Evolutionary conservation across 23 red algal species (phyloP), one percentile per base, ranked within the genome.

Genomic region (Gracilariopsis chorda): DNA sequence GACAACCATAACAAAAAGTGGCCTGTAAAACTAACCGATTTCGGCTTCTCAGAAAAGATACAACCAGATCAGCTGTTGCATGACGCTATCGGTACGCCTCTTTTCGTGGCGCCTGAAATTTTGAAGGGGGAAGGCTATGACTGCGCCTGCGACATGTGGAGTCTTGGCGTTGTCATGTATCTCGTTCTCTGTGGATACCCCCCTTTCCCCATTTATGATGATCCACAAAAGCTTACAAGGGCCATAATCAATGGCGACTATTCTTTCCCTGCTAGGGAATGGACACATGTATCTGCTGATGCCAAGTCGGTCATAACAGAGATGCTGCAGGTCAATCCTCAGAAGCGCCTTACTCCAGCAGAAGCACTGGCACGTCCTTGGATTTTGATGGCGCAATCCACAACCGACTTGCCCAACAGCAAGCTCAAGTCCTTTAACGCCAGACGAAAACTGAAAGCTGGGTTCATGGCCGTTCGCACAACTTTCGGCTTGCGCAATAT

Each of bases 101-200:
- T 91, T 34, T 97, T 94, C 68, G 92, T 93, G 52, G 95, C 95
- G 9, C 95, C 95, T 13, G 95, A 97, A 65, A 92, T 97, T 72
- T 81, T 97, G 27, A 85, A 84, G 24, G 73, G 89, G 6, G 39
- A 58, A 14, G 95, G 95, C 33, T 97, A 97, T 52, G 90, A 88
- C 47, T 90, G 90, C 53, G 84, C 90, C 5, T 97, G 95, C 37
- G 95, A 97, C 62, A 90, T 91, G 82, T 97, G 95, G 95, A 93
- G 90, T 62, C 78, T 97, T 32, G 95, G 95, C 17, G 84, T 97
- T 16, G 90, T 97, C 17, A 56, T 97, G 39, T 97, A 93, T 39
- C 49, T 92, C 25, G 90, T 97, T 65, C 81, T 97, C 21, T 94
- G 80, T 55, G 95, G 95, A 0, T 97, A 88, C 76, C 95, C 95